phyloP scores from a whole-genome alignment of 441 rosid species.

The Syzygium malaccense region DNA sequence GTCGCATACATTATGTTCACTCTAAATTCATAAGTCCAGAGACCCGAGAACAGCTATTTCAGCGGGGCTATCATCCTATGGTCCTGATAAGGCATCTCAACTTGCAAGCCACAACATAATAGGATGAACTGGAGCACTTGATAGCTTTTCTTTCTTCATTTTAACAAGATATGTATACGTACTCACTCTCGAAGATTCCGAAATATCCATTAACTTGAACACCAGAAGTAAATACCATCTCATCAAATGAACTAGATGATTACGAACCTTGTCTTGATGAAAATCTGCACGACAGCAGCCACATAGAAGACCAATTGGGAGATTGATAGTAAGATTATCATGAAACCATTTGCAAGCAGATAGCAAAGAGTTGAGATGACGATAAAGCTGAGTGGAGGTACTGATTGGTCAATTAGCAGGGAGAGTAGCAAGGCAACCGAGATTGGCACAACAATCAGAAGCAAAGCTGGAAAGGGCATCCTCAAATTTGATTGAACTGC shows the following conservation, averaged over 20 bases:
- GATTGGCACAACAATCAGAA: slow-evolving; percentile 52
- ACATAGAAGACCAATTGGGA: slow-evolving; percentile 69
- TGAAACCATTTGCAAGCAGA: slow-evolving; percentile 66
- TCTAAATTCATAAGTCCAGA: background rate
- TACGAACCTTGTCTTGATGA: slow-evolving; percentile 64
- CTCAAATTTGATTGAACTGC: slow-evolving; percentile 80
- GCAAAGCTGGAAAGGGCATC: slow-evolving; percentile 66
- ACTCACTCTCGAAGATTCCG: background rate
- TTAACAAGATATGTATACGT: background rate
- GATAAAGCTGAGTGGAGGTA: slow-evolving; percentile 70
- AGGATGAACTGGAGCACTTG: background rate
- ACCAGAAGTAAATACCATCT: background rate
- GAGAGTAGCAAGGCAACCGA: slow-evolving; percentile 48
- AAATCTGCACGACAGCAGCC: slow-evolving; percentile 55
- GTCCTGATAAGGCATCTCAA: background rate
- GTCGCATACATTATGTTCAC: background rate
- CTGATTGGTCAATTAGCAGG: slow-evolving; percentile 58
- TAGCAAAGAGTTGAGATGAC: slow-evolving; percentile 62
- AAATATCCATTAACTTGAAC: background rate
- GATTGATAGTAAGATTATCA: slow-evolving; percentile 46
- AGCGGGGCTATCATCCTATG: background rate
- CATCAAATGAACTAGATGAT: slow-evolving; percentile 8
- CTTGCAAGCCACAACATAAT: background rate
- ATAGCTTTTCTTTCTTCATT: background rate
- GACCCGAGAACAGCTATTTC: background rate